Conservation (phyloP, 495 filamentous ascomycete genomes). For the Cairneyella variabilis region DNA sequence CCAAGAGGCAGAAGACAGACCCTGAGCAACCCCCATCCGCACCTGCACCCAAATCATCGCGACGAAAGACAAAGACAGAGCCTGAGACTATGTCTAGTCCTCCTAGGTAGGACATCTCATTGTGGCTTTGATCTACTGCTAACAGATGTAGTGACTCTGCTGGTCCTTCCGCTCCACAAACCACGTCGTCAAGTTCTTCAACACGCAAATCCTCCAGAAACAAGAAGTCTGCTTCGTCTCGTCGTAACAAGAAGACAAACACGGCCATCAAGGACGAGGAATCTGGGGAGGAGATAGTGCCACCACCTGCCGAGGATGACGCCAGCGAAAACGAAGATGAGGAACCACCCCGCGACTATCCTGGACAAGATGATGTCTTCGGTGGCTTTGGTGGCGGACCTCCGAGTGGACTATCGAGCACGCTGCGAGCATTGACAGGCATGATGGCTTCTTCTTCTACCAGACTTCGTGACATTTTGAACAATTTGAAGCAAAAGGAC, state of each 20-base stretch:
- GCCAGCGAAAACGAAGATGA: constrained; percentile 44
- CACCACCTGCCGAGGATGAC: constrained; percentile 49
- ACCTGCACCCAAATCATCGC: constrained; percentile 31
- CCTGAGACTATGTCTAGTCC: constrained; percentile 76
- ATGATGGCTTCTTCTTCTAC: constrained; percentile 84
- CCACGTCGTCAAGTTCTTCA: constrained; percentile 34
- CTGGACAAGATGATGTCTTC: constrained; percentile 56
- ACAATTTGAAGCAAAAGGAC: constrained; percentile 80
- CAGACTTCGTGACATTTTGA: constrained; percentile 77
- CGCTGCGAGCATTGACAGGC: constrained; percentile 79
- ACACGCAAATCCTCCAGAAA: constrained; percentile 66
- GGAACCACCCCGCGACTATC: constrained; percentile 41
- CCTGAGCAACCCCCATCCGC: constrained; percentile 23
- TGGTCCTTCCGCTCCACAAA: constrained; percentile 28
- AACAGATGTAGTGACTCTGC: constrained; percentile 29
- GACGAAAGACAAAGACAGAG: constrained; percentile 59
- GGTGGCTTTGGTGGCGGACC: constrained; percentile 65
- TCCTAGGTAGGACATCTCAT: constrained; percentile 57
- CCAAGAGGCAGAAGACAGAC: constrained; percentile 49
- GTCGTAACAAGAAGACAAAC: constrained; percentile 26
- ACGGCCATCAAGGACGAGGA: constrained; percentile 20
- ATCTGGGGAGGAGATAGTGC: constrained; percentile 39
- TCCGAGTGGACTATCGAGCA: constrained; percentile 68
- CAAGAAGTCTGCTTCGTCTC: constrained; percentile 42
- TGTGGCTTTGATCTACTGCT: constrained; percentile 16